phyloP scores from a whole-genome alignment of 805 yeast species.

The Kodamaea nitidulidarum region DNA sequence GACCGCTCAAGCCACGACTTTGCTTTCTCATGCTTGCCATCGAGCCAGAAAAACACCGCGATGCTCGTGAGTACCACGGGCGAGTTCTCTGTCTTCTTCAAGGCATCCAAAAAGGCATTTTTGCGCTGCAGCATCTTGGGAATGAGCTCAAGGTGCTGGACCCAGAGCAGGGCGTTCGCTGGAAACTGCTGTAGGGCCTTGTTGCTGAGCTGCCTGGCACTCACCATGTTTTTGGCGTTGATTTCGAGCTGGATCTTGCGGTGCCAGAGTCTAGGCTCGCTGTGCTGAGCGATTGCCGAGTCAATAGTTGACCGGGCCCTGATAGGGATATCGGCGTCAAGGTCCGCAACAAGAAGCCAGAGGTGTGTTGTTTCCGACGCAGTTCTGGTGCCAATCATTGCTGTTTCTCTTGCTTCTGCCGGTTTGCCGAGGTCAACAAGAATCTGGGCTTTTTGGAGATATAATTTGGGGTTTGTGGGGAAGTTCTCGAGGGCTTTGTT shows the following conservation, averaged over 20 bases:
- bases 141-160: slow-evolving; percentile 47
- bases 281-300: slow-evolving; percentile 50
- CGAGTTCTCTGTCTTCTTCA: slow-evolving; percentile 60
- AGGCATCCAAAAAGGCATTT: slow-evolving; percentile 64
- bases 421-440: slow-evolving; percentile 32
- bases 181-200: slow-evolving; percentile 61
- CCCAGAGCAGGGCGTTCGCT: slow-evolving; percentile 60
- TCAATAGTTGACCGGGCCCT: slow-evolving; percentile 74
- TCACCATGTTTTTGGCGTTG: slow-evolving; percentile 42
- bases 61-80: slow-evolving; percentile 56
- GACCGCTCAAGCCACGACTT: slow-evolving; percentile 73
- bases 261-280: slow-evolving; percentile 51
- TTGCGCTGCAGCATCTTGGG: slow-evolving; percentile 49
- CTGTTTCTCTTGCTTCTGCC: slow-evolving; percentile 44
- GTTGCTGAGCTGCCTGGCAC: slow-evolving; percentile 52
- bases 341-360: slow-evolving; percentile 52
- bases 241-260: slow-evolving; percentile 59
- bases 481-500: slow-evolving; percentile 46
- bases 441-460: slow-evolving; percentile 59
- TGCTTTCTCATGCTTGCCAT: slow-evolving; percentile 61
- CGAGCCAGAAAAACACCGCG: slow-evolving; percentile 64
- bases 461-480: slow-evolving; percentile 50
- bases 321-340: slow-evolving; percentile 38
- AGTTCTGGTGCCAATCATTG: slow-evolving; percentile 44
- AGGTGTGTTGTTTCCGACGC: slow-evolving; percentile 43